Evolutionary conservation across 2,329 filamentous ascomycete species (phyloP), one percentile per base, ranked within the genome.

Genomic region (Colletotrichum sp.): DNA sequence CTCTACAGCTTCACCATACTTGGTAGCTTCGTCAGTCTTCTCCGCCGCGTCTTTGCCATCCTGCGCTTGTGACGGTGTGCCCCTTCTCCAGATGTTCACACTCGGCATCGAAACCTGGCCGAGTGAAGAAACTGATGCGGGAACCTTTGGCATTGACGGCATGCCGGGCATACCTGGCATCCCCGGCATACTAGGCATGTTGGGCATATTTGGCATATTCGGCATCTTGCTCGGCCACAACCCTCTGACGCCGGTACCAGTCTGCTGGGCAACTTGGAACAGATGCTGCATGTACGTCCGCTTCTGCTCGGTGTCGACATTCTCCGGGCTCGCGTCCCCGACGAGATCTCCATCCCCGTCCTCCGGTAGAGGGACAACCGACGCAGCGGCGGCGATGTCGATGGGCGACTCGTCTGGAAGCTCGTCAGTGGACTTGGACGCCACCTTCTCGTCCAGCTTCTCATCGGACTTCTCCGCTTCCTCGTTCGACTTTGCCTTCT

Each of bases 361-460:
- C 24, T 84, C 84, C 0, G 89, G 88, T 0, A 89, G 80, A 0
- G 88, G 88, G 0, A 89, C 87, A 3, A 90, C 82, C 0, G 88
- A 87, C 1, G 89, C 88, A 0, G 89, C 88, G 0, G 88, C 88
- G 0, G 88, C 87, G 36, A 90, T 90, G 73, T 90, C 89, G 52
- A 90, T 84, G 5, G 89, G 89, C 2, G 88, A 89, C 74, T 85
- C 81, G 57, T 86, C 84, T 2, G 83, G 85, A 1, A 86, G 71
- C 4, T 78, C 77, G 13, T 73, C 78, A 3, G 73, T 57, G 0
- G 60, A 64, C n/a, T 78, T 78, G 26, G 80, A 76, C 0, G 52
- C 55, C 2, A 10, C 64, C 24, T 80, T 72, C 2, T 80, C 78
- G 1, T 77, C 60, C 38, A 77, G 24, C 60, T 78, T 77, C 2